Conservation (phyloP, 169 alveolate species). For the Plasmodium knowlesi region DNA sequence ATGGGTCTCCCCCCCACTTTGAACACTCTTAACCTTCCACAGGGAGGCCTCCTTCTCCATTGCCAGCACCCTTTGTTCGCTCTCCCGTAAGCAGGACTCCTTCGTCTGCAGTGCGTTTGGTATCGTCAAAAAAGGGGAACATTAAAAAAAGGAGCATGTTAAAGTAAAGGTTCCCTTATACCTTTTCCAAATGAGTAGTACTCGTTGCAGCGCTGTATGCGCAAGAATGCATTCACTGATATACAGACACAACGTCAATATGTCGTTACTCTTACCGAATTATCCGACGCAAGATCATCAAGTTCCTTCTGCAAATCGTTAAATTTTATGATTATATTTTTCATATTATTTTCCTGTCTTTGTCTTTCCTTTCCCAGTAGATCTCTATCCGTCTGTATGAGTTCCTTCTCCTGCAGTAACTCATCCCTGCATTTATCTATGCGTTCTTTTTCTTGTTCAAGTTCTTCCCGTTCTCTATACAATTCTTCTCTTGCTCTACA, state of each 20-base stretch:
- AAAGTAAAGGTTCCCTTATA: not conserved
- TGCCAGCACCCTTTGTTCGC: not conserved
- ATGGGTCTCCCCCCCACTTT: not conserved
- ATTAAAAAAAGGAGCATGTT: no score
- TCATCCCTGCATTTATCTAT: not conserved
- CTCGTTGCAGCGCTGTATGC: not conserved
- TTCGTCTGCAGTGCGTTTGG: not conserved
- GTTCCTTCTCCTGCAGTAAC: slow-evolving; percentile 18
- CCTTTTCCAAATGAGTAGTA: not conserved
- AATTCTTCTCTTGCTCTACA: not conserved
- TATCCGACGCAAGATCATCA: slow-evolving; percentile 13
- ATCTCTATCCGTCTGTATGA: slow-evolving; percentile 12
- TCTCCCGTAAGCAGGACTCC: not conserved
- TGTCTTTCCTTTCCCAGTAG: slow-evolving; percentile 26
- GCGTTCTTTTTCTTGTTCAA: slow-evolving; percentile 24
- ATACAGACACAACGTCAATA: not conserved
- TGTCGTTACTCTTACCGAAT: not conserved
- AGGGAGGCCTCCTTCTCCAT: not conserved
- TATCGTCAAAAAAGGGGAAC: not conserved
- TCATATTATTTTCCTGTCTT: slow-evolving; percentile 29
- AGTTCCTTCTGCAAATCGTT: slow-evolving; percentile 16
- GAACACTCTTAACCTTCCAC: not conserved
- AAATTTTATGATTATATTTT: slow-evolving; percentile 20
- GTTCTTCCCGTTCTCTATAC: not conserved
- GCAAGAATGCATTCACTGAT: not conserved